Conservation (phyloP, 495 filamentous ascomycete genomes). For the Hypoxylon perforatum region DNA sequence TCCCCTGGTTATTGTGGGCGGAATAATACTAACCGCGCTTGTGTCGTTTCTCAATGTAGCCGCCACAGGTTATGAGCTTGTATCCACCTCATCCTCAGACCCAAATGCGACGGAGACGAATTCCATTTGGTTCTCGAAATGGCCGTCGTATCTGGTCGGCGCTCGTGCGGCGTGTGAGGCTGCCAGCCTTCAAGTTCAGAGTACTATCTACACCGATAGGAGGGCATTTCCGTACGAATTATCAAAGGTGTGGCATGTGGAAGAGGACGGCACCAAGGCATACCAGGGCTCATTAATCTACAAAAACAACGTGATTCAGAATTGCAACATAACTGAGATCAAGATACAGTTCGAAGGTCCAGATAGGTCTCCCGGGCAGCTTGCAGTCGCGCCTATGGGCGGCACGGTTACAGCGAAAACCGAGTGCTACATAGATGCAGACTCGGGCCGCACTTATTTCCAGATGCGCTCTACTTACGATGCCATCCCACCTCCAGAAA, state of each 20-base stretch:
- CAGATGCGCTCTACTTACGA: slow-evolving; percentile 42
- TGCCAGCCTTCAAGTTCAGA: slow-evolving; percentile 37
- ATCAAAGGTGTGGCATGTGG: slow-evolving; percentile 35
- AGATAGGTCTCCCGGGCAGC: slow-evolving; percentile 30
- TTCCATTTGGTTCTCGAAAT: slow-evolving; percentile 35
- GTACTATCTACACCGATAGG: slow-evolving; percentile 46
- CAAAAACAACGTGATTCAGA: slow-evolving; percentile 38
- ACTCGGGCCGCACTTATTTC: slow-evolving; percentile 17
- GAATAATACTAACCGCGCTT: slow-evolving; percentile 35
- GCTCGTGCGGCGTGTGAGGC: slow-evolving; percentile 41
- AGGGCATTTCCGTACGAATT: slow-evolving; percentile 45
- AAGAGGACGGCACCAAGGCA: slow-evolving; percentile 1
- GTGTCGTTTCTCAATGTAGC: slow-evolving; percentile 46
- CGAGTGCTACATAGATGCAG: slow-evolving; percentile 26
- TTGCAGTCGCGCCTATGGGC: slow-evolving; percentile 22
- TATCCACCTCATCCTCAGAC: slow-evolving; percentile 29
- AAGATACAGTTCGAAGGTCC: slow-evolving; percentile 37
- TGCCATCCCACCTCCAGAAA: slow-evolving; percentile 36
- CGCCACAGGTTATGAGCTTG: slow-evolving; percentile 31
- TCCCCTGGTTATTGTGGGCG: slow-evolving; percentile 40
- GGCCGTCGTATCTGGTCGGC: slow-evolving; percentile 46
- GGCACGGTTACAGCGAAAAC: slow-evolving; percentile 23
- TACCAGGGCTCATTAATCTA: slow-evolving; percentile 42
- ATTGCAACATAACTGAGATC: slow-evolving; percentile 40
- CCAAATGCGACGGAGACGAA: slow-evolving; percentile 41